Evolutionary conservation across 768 basidiomycete species (phyloP).

Genomic region (Tubosaeta sp.): DNA sequence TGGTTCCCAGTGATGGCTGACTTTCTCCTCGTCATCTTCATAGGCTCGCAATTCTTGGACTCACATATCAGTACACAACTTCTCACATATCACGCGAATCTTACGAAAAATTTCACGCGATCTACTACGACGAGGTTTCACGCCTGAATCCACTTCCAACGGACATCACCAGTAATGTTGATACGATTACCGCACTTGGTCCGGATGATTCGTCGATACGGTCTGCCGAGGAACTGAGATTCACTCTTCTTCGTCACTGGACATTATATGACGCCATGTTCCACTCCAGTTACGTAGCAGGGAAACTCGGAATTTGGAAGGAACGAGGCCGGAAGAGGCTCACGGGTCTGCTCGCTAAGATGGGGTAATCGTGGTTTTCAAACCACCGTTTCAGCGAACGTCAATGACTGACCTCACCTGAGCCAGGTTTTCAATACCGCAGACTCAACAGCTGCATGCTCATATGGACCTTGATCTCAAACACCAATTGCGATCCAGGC

Average conservation of each 20-base stretch:
- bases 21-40: slow-evolving; percentile 1
- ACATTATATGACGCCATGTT: slow-evolving; percentile 97
- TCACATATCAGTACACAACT: slow-evolving; percentile 89
- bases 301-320: slow-evolving; percentile 94
- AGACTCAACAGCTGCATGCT: slow-evolving; percentile 89
- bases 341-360: slow-evolving; percentile 92
- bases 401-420: slow-evolving; percentile 10
- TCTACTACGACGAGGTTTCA: slow-evolving; percentile 89
- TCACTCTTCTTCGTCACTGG: slow-evolving; percentile 96
- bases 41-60: slow-evolving; percentile 89
- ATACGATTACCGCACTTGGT: slow-evolving; percentile 48
- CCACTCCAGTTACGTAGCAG: slow-evolving; percentile 94
- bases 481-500: slow-evolving; percentile 67
- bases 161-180: slow-evolving; percentile 32
- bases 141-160: slow-evolving; percentile 73
- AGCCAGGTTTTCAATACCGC: slow-evolving; percentile 82
- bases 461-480: slow-evolving; percentile 99
- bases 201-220: slow-evolving; percentile 86
- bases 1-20: background rate
- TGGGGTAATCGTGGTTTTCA: slow-evolving; percentile 65
- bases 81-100: slow-evolving; percentile 81
- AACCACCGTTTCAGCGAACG: background rate
- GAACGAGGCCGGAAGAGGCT: slow-evolving; percentile 87
- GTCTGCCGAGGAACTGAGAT: slow-evolving; percentile 84
- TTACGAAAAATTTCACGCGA: slow-evolving; percentile 77